A percentile compares a stretch with the other conserved stretches of the same genome.
phyloP scores from a whole-genome alignment of 164 flowering plant genomes.

The Santalum album region DNA sequence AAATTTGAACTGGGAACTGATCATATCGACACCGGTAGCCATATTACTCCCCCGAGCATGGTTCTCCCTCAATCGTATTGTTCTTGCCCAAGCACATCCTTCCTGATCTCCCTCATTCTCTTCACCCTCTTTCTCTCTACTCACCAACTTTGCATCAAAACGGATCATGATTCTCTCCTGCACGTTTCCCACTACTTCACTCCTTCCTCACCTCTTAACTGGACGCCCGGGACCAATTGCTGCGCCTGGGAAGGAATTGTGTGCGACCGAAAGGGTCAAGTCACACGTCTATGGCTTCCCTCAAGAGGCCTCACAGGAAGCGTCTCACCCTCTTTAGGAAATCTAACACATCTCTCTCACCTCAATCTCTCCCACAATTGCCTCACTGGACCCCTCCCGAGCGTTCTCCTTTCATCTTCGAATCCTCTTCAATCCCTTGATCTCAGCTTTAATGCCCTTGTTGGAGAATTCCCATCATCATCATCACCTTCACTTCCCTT shows the following conservation, averaged over 20 bases:
- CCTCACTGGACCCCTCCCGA: constrained; percentile 33
- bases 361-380: constrained; percentile 45
- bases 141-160: too few relatives aligned
- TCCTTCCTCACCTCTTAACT: constrained; percentile 21
- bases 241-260: constrained; percentile 50
- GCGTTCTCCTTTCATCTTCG: constrained; percentile 24
- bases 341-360: constrained; percentile 31
- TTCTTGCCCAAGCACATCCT: too few relatives aligned
- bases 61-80: too few relatives aligned
- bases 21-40: too few relatives aligned
- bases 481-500: neutral
- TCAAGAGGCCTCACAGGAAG: constrained; percentile 29
- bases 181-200: constrained; percentile 2
- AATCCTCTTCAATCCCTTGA: neutral
- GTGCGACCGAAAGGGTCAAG: constrained; percentile 30
- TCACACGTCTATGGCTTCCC: constrained; percentile 31
- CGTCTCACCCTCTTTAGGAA: constrained; percentile 28
- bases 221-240: constrained; percentile 32
- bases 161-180: too few relatives aligned
- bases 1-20: too few relatives aligned
- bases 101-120: too few relatives aligned
- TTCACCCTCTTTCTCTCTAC: too few relatives aligned
- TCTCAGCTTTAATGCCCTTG: neutral
- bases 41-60: too few relatives aligned
- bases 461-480: neutral